phyloP scores from a whole-genome alignment of 2,329 filamentous ascomycete species.

The Geosmithia putterillii region DNA sequence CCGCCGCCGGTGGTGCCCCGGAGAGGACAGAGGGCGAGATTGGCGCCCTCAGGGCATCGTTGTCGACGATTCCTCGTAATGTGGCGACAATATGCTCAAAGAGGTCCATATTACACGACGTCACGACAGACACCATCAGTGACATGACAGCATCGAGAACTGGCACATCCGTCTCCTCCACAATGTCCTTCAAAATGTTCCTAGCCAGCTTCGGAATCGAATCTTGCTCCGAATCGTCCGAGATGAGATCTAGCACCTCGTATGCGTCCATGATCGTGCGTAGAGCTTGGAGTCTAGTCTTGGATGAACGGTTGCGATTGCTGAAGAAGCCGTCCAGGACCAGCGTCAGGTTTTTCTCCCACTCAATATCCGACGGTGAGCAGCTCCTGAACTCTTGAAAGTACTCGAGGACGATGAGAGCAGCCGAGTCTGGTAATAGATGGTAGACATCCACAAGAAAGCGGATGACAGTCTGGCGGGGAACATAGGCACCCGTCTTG shows the following conservation, averaged over 20 bases:
- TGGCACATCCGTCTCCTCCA: slow-evolving; percentile 48
- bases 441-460: slow-evolving; percentile 53
- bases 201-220: slow-evolving; percentile 46
- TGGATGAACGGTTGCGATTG: slow-evolving; percentile 45
- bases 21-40: slow-evolving; percentile 14
- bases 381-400: slow-evolving; percentile 59
- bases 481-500: slow-evolving; percentile 41
- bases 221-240: slow-evolving; percentile 45
- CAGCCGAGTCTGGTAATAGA: slow-evolving; percentile 52
- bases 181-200: slow-evolving; percentile 47
- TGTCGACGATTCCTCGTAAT: slow-evolving; percentile 35
- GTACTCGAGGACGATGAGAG: slow-evolving; percentile 51
- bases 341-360: slow-evolving; percentile 50
- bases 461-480: slow-evolving; percentile 52
- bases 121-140: slow-evolving; percentile 52
- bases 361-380: slow-evolving; percentile 57
- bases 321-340: slow-evolving; percentile 53
- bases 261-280: slow-evolving; percentile 47
- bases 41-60: slow-evolving; percentile 32
- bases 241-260: slow-evolving; percentile 44
- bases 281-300: slow-evolving; percentile 51
- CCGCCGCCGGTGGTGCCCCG: neutral
- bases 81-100: slow-evolving; percentile 47
- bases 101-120: slow-evolving; percentile 42
- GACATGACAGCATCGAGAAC: slow-evolving; percentile 54